Evolutionary conservation across 371 early-diverging fungal species (phyloP).

Genomic region (Mycotypha africana): DNA sequence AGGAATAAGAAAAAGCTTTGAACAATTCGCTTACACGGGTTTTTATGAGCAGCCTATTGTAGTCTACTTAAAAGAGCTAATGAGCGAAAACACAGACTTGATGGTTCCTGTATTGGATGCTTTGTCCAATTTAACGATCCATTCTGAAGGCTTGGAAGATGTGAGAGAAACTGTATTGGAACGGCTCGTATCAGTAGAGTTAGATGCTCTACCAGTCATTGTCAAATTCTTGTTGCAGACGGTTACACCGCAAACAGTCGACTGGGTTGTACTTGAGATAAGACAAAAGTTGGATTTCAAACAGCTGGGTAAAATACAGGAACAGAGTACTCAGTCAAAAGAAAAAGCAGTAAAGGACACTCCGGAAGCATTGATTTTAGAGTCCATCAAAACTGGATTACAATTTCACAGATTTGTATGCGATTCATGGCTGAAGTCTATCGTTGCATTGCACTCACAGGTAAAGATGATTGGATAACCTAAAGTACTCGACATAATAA

Average conservation of each 20-base stretch:
- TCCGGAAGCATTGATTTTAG: conserved; percentile 59
- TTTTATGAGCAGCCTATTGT: conserved; percentile 40
- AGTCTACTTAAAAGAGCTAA: conserved; percentile 56
- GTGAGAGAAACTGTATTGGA: conserved; percentile 56
- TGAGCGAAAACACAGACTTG: conserved; percentile 56
- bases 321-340: neutral
- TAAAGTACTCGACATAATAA: no score
- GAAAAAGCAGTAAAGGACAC: conserved; percentile 19
- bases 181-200: conserved; percentile 61
- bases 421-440: conserved; percentile 66
- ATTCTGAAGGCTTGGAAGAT: conserved; percentile 48
- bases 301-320: conserved; percentile 39
- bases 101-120: conserved; percentile 74
- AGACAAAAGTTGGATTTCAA: conserved; percentile 55
- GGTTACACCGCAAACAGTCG: conserved; percentile 37
- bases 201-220: conserved; percentile 67
- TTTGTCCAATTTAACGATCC: conserved; percentile 63
- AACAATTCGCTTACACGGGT: no score
- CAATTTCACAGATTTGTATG: conserved; percentile 66
- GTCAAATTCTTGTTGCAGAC: conserved; percentile 71
- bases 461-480: conserved; percentile 12
- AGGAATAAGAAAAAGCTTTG: no score
- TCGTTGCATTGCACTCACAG: conserved; percentile 36
- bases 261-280: conserved; percentile 42
- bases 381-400: conserved; percentile 63